Evolutionary conservation across 352 stramenopile species (phyloP), one percentile per base, ranked within the genome.

Genomic region (Phytopythium kandeliae): DNA sequence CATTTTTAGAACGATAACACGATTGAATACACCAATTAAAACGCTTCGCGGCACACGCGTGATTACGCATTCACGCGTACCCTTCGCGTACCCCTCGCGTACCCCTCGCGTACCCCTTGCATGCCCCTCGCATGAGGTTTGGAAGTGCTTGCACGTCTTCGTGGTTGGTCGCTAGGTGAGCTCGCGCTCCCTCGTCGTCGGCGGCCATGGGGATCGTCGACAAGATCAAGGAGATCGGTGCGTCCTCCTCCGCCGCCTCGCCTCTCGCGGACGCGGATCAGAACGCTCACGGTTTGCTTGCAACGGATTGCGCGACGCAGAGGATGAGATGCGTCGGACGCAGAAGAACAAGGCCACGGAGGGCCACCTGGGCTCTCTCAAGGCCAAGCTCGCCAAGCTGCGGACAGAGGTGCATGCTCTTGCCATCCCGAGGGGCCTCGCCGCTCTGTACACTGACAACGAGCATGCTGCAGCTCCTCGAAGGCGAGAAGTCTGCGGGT

Each of bases 361-460:
- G 60, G 66, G 71, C 7, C 86, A 95, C 63, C 75, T 98, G 26
- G 94, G 95, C 10, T 80, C 86, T 41, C 71, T 99, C 28, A 99
- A 99, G 71, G 97, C 97, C 33, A 99, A 99, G 77, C 78, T 99
- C 31, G 96, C 97, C 33, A 99, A 99, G 74, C 71, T 99, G 30
- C 94, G 97, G 44, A 96, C 91, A n/a, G 96, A 99, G 70, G 78
- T 93, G 41, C 26, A 33, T 22, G n/a, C n/a, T n/a, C n/a, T n/a
- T n/a, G n/a, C n/a, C n/a, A n/a, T n/a, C n/a, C n/a, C n/a, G n/a
- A n/a, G n/a, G n/a, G n/a, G n/a, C n/a, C n/a, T n/a, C n/a, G n/a
- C n/a, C n/a, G n/a, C n/a, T n/a, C n/a, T n/a, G n/a, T n/a, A 42
- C n/a, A 35, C 13, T 41, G 43, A 38, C 44, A 30, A 33, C 35